Conservation (phyloP, 2,329 filamentous ascomycete genomes). For the Neonectria magnoliae region DNA sequence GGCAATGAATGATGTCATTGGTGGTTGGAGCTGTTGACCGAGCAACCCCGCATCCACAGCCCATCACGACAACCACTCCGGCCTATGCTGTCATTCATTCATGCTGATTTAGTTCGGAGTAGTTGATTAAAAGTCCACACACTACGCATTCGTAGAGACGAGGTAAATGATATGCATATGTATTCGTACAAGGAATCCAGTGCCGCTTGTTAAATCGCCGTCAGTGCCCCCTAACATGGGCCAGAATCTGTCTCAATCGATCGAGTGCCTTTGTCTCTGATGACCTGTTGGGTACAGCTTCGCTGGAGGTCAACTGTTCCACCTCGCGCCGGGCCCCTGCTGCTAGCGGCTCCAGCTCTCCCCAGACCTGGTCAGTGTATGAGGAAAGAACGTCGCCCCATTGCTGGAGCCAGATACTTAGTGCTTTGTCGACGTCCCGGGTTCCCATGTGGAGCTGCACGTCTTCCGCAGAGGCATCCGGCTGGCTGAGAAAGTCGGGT, state of each 20-base stretch:
- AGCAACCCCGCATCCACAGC: slow-evolving; percentile 39
- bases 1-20: slow-evolving; percentile 43
- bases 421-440: slow-evolving; percentile 50
- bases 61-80: slow-evolving; percentile 18
- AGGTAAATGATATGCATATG: slow-evolving; percentile 14
- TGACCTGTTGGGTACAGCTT: slow-evolving; percentile 29
- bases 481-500: slow-evolving; percentile 52
- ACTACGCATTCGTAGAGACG: slow-evolving; percentile 1
- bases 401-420: slow-evolving; percentile 60
- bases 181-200: background rate
- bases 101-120: slow-evolving; percentile 9
- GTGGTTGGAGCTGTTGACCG: slow-evolving; percentile 37
- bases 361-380: slow-evolving; percentile 76
- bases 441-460: slow-evolving; percentile 51
- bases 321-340: slow-evolving; percentile 67
- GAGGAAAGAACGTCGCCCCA: slow-evolving; percentile 66
- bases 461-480: slow-evolving; percentile 32
- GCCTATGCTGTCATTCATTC: background rate
- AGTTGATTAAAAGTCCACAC: slow-evolving; percentile 8
- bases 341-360: slow-evolving; percentile 66
- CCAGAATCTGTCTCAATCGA: slow-evolving; percentile 50
- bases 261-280: slow-evolving; percentile 45
- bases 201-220: slow-evolving; percentile 1
- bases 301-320: slow-evolving; percentile 47
- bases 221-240: slow-evolving; percentile 48